These are phyloP conservation scores for Choiromyces venosus DNA, from an alignment of 495 filamentous ascomycete species.

Conservation along the genomic window DNA sequence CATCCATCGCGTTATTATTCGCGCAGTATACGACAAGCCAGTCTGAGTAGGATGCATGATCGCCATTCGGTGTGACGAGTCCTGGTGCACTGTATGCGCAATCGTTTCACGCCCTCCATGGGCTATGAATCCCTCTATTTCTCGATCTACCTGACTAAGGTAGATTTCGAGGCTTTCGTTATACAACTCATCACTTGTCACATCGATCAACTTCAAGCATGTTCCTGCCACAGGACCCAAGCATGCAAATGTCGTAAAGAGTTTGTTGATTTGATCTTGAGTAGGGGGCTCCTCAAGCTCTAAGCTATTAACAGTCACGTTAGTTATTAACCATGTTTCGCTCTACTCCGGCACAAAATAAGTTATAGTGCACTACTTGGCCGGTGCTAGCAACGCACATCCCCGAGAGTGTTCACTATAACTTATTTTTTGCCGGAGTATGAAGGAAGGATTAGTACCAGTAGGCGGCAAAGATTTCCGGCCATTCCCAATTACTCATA, in stretches of 20 bases:
- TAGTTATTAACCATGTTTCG: too few relatives aligned
- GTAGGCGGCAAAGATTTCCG: background rate
- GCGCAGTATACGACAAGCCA: background rate
- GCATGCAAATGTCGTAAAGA: background rate
- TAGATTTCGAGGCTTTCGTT: background rate
- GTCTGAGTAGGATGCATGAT: background rate
- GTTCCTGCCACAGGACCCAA: background rate
- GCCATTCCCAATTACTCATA: background rate
- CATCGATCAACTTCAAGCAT: background rate
- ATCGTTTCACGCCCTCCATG: background rate
- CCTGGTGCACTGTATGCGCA: background rate
- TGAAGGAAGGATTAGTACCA: background rate
- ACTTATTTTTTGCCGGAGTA: too few relatives aligned
- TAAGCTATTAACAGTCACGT: too few relatives aligned
- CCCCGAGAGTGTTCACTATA: too few relatives aligned
- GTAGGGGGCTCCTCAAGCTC: too few relatives aligned
- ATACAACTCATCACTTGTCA: background rate
- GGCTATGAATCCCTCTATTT: background rate
- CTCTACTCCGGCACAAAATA: too few relatives aligned
- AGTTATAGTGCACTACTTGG: too few relatives aligned
- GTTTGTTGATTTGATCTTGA: background rate
- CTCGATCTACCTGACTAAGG: background rate
- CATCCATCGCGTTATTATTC: background rate
- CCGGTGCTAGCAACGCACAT: too few relatives aligned
- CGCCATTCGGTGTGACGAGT: background rate